These are phyloP conservation scores for Pleurostoma richardsiae DNA, from an alignment of 2,329 filamentous ascomycete species.

Conservation along the genomic window DNA sequence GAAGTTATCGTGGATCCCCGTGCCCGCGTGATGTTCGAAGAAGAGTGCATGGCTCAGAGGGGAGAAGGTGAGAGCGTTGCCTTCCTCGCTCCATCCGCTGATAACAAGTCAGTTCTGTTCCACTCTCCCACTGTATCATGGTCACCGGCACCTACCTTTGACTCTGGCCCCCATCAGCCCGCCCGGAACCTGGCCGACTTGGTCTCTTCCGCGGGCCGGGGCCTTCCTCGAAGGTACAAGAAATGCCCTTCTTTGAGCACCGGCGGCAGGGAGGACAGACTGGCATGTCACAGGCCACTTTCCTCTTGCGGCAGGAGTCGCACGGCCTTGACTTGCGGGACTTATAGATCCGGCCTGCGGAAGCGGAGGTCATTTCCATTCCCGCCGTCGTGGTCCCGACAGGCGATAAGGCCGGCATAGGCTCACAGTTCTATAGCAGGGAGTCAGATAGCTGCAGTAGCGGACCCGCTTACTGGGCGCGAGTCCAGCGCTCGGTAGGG, in stretches of 20 bases:
- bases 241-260: conserved; percentile 3
- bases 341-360: conserved; percentile 9
- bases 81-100: neutral
- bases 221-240: conserved; percentile 9
- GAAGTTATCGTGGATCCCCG: neutral
- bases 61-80: neutral
- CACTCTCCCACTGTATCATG: too few species aligned
- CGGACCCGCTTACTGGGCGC: too few species aligned
- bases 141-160: too few species aligned
- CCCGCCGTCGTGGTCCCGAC: too few species aligned
- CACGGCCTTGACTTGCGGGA: conserved; percentile 11
- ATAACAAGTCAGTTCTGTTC: neutral
- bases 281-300: conserved; percentile 11
- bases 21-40: neutral
- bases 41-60: neutral
- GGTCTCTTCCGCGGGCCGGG: conserved; percentile 5
- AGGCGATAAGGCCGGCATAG: too few species aligned
- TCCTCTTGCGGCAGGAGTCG: conserved; percentile 9
- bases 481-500: too few species aligned
- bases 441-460: too few species aligned
- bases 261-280: conserved; percentile 9
- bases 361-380: neutral
- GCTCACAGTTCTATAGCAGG: too few species aligned
- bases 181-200: neutral
- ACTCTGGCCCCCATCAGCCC: neutral